Evolutionary conservation across 768 basidiomycete species (phyloP).

Genomic region (Crucibulum laeve): DNA sequence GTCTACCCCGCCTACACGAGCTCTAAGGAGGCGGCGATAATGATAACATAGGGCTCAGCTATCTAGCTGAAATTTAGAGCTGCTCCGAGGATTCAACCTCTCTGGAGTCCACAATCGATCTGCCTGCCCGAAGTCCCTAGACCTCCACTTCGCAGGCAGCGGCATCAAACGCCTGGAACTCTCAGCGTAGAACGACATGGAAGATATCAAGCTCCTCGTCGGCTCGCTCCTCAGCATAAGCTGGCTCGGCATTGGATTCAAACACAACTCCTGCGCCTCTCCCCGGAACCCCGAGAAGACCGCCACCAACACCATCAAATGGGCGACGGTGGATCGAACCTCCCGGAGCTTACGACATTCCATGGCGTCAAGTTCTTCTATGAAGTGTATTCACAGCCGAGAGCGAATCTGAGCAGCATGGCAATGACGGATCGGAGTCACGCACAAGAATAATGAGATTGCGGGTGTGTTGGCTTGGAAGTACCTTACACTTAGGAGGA

Average conservation of each 20-base stretch:
- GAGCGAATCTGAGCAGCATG: conserved; percentile 18
- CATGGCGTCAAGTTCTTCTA: conserved; percentile 68
- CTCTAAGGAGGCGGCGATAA: conserved; percentile 41
- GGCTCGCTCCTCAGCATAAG: conserved; percentile 43
- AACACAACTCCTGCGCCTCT: conserved; percentile 18
- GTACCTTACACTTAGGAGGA: conserved; percentile 51
- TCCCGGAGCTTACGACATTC: conserved; percentile 53
- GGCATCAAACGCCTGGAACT: conserved; percentile 47
- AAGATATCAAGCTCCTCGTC: conserved; percentile 48
- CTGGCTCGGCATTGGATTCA: conserved; percentile 54
- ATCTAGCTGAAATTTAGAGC: conserved; percentile 41
- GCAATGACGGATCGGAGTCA: conserved; percentile 57
- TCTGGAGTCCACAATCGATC: conserved; percentile 21
- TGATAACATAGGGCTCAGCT: conserved; percentile 44
- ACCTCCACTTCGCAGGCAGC: conserved; percentile 22
- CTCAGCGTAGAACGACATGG: conserved; percentile 55
- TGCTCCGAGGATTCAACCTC: conserved; percentile 54
- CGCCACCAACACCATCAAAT: conserved; percentile 47
- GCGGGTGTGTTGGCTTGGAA: conserved; percentile 61
- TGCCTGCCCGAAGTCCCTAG: conserved; percentile 33
- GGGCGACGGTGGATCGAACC: conserved; percentile 45
- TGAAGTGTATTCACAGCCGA: conserved; percentile 38
- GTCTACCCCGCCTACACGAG: conserved; percentile 34
- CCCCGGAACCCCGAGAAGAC: conserved; percentile 5
- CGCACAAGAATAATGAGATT: conserved; percentile 62